Evolutionary conservation across 2,329 filamentous ascomycete genomes (phyloP).

Genomic region (Aspergillus caelatus): DNA sequence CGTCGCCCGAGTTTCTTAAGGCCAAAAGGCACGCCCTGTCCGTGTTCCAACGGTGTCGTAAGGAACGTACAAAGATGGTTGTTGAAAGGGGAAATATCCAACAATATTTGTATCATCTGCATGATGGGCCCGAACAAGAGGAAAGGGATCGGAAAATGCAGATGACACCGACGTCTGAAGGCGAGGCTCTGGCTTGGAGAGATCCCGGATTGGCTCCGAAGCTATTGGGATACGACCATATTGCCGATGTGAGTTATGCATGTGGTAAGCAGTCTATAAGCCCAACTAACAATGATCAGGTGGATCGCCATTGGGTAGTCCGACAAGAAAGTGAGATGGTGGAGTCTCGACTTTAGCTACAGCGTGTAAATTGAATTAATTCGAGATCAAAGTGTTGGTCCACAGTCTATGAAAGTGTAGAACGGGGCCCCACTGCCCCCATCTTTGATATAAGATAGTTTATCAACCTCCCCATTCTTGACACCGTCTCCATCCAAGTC

Average conservation of each 20-base stretch:
- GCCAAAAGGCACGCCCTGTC: conserved; percentile 40
- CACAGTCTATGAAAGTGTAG: neutral
- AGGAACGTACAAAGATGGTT: conserved; percentile 61
- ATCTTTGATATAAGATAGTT: neutral
- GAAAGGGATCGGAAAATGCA: conserved; percentile 54
- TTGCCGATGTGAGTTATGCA: conserved; percentile 36
- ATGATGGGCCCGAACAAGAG: conserved; percentile 60
- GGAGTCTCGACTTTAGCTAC: neutral
- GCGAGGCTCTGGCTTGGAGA: conserved; percentile 48
- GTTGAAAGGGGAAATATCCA: conserved; percentile 64
- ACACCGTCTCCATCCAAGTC: neutral
- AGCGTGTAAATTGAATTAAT: neutral
- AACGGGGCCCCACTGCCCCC: neutral
- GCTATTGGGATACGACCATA: conserved; percentile 46
- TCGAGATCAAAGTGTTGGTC: neutral
- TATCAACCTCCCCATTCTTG: neutral
- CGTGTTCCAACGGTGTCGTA: conserved; percentile 60
- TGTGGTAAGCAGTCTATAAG: neutral
- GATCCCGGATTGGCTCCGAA: conserved; percentile 44
- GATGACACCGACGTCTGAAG: conserved; percentile 39
- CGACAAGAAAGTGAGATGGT: neutral
- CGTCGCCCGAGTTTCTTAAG: conserved; percentile 25
- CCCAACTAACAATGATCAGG: neutral
- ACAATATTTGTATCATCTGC: conserved; percentile 64
- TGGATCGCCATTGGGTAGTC: neutral